These are phyloP conservation scores for Lentinula raphanica DNA, from an alignment of 768 basidiomycete species.

Conservation along the genomic window DNA sequence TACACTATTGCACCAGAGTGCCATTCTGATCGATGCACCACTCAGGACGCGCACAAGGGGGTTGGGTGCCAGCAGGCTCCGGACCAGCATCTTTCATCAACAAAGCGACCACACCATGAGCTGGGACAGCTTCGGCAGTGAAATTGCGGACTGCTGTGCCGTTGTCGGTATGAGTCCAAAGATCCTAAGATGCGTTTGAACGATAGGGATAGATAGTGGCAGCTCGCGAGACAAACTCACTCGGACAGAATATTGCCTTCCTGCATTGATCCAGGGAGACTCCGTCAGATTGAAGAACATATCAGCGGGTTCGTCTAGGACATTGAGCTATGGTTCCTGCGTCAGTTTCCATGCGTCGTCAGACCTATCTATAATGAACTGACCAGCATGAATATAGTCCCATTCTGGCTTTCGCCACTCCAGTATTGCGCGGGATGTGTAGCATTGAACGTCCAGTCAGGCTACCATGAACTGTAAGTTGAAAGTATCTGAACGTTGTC, in stretches of 20 bases:
- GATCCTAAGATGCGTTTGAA: too few relatives aligned
- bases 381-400: slow-evolving; percentile 65
- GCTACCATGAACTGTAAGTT: slow-evolving; percentile 17
- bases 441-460: slow-evolving; percentile 35
- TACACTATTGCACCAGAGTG: slow-evolving; percentile 24
- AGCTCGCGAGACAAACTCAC: too few relatives aligned
- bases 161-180: slow-evolving; percentile 70
- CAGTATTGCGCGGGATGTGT: slow-evolving; percentile 66
- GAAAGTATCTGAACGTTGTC: slow-evolving; percentile 4
- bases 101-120: slow-evolving; percentile 67
- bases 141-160: slow-evolving; percentile 60
- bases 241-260: slow-evolving; percentile 58
- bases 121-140: slow-evolving; percentile 46
- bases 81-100: slow-evolving; percentile 62
- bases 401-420: slow-evolving; percentile 62
- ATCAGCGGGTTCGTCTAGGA: slow-evolving; percentile 46
- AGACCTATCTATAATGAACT: slow-evolving; percentile 11
- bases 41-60: slow-evolving; percentile 49
- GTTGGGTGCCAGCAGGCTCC: slow-evolving; percentile 54
- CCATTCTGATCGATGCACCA: slow-evolving; percentile 63
- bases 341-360: neutral
- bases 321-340: slow-evolving; percentile 45
- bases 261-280: slow-evolving; percentile 67
- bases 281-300: slow-evolving; percentile 63
- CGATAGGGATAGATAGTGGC: too few relatives aligned